Evolutionary conservation across 116 monocot species (phyloP).

Genomic region (Dioscorea cayenensis): DNA sequence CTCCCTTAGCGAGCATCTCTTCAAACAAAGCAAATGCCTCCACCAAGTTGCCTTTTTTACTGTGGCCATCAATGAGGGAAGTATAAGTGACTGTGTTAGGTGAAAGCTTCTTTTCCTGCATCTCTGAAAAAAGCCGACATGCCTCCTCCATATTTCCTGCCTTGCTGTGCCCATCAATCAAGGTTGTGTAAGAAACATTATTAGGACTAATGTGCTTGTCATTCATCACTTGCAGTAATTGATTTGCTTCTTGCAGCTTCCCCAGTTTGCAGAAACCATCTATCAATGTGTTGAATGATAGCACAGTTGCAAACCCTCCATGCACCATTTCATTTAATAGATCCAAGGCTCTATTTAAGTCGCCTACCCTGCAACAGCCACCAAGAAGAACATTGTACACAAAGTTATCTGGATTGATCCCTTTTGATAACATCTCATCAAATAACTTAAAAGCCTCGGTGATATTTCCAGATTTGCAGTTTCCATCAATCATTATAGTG

Average conservation of each 20-base stretch:
- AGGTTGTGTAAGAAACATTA: conserved; percentile 41
- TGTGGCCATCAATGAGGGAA: conserved; percentile 49
- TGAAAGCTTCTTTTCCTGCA: conserved; percentile 45
- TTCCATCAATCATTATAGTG: conserved; percentile 64
- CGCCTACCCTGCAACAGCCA: conserved; percentile 53
- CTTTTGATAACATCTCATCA: conserved; percentile 62
- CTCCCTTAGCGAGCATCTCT: conserved; percentile 47
- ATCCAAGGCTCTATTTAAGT: conserved; percentile 40
- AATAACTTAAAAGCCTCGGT: conserved; percentile 60
- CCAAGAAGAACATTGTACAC: conserved; percentile 44
- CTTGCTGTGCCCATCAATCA: conserved; percentile 53
- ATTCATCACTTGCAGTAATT: conserved; percentile 45
- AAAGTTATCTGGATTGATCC: conserved; percentile 44
- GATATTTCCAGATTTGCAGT: conserved; percentile 50
- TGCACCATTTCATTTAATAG: conserved; percentile 43
- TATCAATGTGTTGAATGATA: conserved; percentile 57
- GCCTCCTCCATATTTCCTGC: conserved; percentile 49
- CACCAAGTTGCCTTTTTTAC: conserved; percentile 23
- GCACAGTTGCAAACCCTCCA: conserved; percentile 33
- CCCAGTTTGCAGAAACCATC: conserved; percentile 64
- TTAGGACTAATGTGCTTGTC: conserved; percentile 51
- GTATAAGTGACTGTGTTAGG: conserved; percentile 47
- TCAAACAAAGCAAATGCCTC: conserved; percentile 47
- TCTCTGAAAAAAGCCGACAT: conserved; percentile 41
- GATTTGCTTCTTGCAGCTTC: conserved; percentile 45